Percentiles rank a stretch among this genome's conserved stretches.
Evolutionary conservation across 1,284 basidiomycete genomes (phyloP).

Genomic region (Abortiporus biennis): DNA sequence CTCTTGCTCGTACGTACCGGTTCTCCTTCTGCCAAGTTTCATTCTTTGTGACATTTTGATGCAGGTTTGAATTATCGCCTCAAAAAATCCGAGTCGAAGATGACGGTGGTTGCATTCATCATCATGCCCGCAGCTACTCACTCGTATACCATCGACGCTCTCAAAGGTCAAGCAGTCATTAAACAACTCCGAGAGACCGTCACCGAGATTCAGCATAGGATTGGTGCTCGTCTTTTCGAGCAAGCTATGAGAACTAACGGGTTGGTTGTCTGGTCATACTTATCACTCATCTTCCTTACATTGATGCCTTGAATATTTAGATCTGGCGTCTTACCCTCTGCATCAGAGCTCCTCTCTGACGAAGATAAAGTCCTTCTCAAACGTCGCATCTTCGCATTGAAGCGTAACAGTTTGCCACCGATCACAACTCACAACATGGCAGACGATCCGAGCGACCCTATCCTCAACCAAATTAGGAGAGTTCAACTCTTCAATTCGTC

Average conservation of each 20-base stretch:
- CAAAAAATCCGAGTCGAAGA: conserved; percentile 73
- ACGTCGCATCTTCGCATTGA: conserved; percentile 93
- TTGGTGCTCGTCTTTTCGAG: conserved; percentile 90
- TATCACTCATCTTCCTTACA: background rate
- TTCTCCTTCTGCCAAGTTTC: conserved; percentile 1
- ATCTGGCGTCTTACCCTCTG: conserved; percentile 60
- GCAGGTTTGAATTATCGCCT: conserved; percentile 80
- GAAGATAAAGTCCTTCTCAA: conserved; percentile 97
- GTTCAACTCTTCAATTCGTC: conserved; percentile 88
- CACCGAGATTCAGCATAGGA: conserved; percentile 88
- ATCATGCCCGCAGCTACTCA: conserved; percentile 97
- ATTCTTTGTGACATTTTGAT: conserved; percentile 1
- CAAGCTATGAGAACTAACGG: conserved; percentile 90
- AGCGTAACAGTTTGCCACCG: conserved; percentile 89
- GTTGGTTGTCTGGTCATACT: conserved; percentile 47
- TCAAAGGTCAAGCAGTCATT: conserved; percentile 97
- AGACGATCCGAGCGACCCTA: conserved; percentile 88
- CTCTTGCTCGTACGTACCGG: conserved; percentile 68
- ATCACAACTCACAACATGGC: conserved; percentile 98
- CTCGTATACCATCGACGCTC: conserved; percentile 95
- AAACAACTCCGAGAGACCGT: conserved; percentile 95
- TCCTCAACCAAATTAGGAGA: conserved; percentile 90
- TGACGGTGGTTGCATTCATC: conserved; percentile 95
- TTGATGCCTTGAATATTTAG: conserved; percentile 7
- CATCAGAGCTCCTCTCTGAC: conserved; percentile 77